Evolutionary conservation across 768 basidiomycete species (phyloP).

Genomic region (Saitozyma podzolica): DNA sequence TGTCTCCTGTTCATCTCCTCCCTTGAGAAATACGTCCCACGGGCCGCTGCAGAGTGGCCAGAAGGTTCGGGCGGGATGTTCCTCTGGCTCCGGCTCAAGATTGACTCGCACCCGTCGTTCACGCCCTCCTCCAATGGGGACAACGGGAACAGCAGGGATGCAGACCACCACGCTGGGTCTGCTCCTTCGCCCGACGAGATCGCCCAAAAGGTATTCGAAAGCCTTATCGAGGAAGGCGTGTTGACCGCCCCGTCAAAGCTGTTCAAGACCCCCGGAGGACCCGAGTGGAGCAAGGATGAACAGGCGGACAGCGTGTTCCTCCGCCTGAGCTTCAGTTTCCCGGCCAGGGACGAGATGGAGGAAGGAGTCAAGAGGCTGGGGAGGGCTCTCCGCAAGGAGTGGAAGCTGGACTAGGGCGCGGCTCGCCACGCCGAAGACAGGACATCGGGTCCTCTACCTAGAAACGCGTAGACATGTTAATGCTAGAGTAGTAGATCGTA

Average conservation of each 20-base stretch:
- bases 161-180: no score
- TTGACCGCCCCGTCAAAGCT: slow-evolving; percentile 7
- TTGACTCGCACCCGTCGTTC: slow-evolving; percentile 20
- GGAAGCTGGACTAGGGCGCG: not conserved
- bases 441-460: no score
- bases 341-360: slow-evolving; percentile 13
- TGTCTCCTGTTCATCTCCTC: slow-evolving; percentile 16
- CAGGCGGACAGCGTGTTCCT: slow-evolving; percentile 20
- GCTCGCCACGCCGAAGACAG: no score
- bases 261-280: slow-evolving; percentile 19
- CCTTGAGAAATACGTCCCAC: slow-evolving; percentile 11
- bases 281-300: slow-evolving; percentile 16
- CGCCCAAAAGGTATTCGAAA: slow-evolving; percentile 9
- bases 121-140: no score
- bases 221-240: slow-evolving; percentile 13
- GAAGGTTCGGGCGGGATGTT: slow-evolving; percentile 22
- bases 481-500: no score
- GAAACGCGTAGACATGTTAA: no score
- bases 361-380: slow-evolving; percentile 19
- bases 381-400: slow-evolving; percentile 12
- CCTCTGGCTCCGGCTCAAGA: slow-evolving; percentile 18
- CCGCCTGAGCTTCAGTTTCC: slow-evolving; percentile 15
- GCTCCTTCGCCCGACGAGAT: slow-evolving; percentile 4
- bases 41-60: slow-evolving; percentile 1
- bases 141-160: no score